Conservation (phyloP, 768 basidiomycete genomes). For the Termitomyces heimii region DNA sequence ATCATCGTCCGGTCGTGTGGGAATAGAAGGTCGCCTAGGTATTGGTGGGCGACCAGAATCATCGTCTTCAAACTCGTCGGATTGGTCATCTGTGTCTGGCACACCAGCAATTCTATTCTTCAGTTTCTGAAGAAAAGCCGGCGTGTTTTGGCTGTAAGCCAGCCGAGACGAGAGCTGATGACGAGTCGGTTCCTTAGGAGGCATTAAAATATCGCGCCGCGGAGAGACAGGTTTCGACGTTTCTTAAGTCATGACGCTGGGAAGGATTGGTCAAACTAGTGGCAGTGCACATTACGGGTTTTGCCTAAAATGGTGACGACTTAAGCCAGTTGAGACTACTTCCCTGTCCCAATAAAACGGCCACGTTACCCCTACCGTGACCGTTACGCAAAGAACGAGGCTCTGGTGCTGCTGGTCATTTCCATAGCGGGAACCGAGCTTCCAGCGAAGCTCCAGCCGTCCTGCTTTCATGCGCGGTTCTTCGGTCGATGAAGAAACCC, state of each 20-base stretch:
- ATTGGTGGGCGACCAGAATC: constrained; percentile 71
- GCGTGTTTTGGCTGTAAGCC: constrained; percentile 53
- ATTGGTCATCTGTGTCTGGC: constrained; percentile 37
- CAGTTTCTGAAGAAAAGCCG: constrained; percentile 61
- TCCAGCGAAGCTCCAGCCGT: background rate
- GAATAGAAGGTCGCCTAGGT: constrained; percentile 66
- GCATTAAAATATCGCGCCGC: constrained; percentile 20
- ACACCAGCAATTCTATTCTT: constrained; percentile 57
- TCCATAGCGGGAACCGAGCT: no score
- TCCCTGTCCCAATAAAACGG: no score
- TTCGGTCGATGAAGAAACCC: constrained; percentile 52
- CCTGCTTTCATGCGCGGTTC: background rate
- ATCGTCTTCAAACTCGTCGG: constrained; percentile 53
- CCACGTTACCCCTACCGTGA: no score
- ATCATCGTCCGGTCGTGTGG: constrained; percentile 59
- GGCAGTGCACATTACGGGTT: no score
- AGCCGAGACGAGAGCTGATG: constrained; percentile 70
- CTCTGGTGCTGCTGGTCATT: no score
- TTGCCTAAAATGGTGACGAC: no score
- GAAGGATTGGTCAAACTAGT: no score
- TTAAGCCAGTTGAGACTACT: no score
- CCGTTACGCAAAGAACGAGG: no score
- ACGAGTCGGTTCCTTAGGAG: constrained; percentile 60
- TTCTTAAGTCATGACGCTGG: background rate
- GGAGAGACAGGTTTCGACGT: background rate